A percentile compares a stretch with the other conserved stretches of the same genome.
phyloP scores from a whole-genome alignment of 352 stramenopile species.

The Phytopythium helicoides region DNA sequence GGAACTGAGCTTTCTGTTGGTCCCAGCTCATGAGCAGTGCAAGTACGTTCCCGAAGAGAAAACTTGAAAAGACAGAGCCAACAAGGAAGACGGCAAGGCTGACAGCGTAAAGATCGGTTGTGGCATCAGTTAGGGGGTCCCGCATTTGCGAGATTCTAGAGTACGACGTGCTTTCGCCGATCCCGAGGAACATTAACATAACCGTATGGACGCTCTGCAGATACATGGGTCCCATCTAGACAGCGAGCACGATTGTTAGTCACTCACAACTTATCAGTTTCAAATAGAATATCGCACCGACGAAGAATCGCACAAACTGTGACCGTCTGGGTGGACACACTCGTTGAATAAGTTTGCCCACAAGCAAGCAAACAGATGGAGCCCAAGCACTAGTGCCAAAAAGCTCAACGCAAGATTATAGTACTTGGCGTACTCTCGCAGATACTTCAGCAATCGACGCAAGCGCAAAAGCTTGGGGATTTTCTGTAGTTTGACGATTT shows the following conservation, averaged over 20 bases:
- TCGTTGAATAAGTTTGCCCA: constrained; percentile 75
- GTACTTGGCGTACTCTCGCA: constrained; percentile 83
- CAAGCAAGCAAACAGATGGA: constrained; percentile 72
- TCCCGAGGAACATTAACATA: constrained; percentile 80
- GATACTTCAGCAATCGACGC: constrained; percentile 67
- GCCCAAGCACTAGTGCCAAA: constrained; percentile 53
- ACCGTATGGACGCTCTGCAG: constrained; percentile 72
- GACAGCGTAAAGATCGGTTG: constrained; percentile 53
- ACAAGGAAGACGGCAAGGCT: constrained; percentile 75
- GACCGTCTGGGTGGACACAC: constrained; percentile 30
- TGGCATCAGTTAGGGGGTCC: constrained; percentile 38
- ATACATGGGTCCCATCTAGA: constrained; percentile 60
- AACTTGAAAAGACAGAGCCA: constrained; percentile 60
- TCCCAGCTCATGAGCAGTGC: constrained; percentile 80
- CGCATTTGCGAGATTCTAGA: constrained; percentile 48
- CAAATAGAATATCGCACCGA: too few relatives aligned
- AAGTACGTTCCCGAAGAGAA: constrained; percentile 82
- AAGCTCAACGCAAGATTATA: constrained; percentile 80
- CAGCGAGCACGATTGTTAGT: too few relatives aligned
- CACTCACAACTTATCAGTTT: too few relatives aligned
- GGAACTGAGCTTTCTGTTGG: constrained; percentile 73
- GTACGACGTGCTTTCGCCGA: constrained; percentile 62
- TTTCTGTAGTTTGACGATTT: constrained; percentile 85
- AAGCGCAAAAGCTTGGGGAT: constrained; percentile 81
- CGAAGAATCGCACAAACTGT: constrained; percentile 27